Evolutionary conservation across 345 rosid species (phyloP).

Genomic region (Noccaea bulbosa): DNA sequence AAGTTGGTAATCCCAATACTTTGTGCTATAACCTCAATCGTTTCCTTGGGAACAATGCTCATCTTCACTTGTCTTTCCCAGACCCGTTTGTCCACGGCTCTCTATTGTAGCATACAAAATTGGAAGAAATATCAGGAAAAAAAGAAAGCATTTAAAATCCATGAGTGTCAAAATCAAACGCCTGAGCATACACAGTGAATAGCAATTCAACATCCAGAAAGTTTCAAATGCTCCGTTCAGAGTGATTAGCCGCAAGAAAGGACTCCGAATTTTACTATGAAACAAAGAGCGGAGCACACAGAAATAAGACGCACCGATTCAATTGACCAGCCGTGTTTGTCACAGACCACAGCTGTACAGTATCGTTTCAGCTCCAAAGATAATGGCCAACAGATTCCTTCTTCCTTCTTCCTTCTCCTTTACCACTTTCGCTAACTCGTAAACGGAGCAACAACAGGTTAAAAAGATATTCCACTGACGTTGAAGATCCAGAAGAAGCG

Average conservation of each 20-base stretch:
- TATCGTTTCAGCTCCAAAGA: constrained; percentile 15
- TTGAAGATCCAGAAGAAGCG: constrained; percentile 27
- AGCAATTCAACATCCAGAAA: constrained; percentile 13
- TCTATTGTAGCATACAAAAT: background rate
- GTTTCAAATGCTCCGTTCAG: constrained; percentile 15
- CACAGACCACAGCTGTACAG: background rate
- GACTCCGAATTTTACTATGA: constrained; percentile 13
- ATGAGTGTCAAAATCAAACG: background rate
- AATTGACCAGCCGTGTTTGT: background rate
- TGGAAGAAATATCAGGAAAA: background rate
- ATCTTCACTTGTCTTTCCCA: constrained; percentile 42
- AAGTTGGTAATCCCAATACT: constrained; percentile 75
- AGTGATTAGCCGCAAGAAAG: constrained; percentile 3
- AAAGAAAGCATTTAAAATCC: background rate
- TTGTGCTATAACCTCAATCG: constrained; percentile 87
- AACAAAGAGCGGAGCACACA: background rate
- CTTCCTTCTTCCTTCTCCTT: background rate
- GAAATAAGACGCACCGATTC: constrained; percentile 13
- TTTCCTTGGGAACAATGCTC: constrained; percentile 91
- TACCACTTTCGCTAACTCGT: background rate
- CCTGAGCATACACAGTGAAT: background rate
- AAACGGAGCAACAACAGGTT: background rate
- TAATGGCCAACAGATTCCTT: constrained; percentile 14
- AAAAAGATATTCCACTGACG: background rate
- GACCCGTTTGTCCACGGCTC: background rate